Percentiles rank a stretch among this genome's conserved stretches.
phyloP scores from a whole-genome alignment of 192 early-diverging fungal genomes.

The Linnemannia hyalina region DNA sequence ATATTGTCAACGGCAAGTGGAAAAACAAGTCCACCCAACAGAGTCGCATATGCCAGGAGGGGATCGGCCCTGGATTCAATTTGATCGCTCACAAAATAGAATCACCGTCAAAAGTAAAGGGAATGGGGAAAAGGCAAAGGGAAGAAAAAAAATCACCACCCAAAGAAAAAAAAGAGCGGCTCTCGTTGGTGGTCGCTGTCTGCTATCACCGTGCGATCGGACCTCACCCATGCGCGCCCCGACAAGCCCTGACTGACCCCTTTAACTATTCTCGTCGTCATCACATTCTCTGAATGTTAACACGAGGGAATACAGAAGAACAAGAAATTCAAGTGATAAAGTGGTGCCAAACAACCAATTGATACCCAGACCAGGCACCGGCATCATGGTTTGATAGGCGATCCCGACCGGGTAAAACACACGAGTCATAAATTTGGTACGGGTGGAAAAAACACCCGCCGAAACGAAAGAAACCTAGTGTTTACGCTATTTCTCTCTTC shows the following conservation, averaged over 20 bases:
- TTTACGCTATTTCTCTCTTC: not conserved
- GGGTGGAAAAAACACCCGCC: not conserved
- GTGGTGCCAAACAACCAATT: not conserved
- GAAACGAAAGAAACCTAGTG: not conserved
- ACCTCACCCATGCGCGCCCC: constrained; percentile 13
- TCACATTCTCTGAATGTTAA: not conserved
- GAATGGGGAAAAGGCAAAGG: not conserved
- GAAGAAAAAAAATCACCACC: not conserved
- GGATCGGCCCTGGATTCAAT: constrained; percentile 36
- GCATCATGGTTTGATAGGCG: not conserved
- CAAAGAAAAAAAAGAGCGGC: not conserved
- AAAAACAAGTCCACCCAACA: not conserved
- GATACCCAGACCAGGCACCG: constrained; percentile 2
- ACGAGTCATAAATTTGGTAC: not conserved
- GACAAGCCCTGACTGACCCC: constrained; percentile 7
- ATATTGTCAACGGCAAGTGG: not conserved
- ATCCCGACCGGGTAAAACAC: not conserved
- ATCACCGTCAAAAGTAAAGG: constrained; percentile 1
- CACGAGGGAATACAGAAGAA: not conserved
- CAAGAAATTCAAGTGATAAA: not conserved
- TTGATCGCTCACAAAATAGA: constrained; percentile 41
- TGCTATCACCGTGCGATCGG: constrained; percentile 26
- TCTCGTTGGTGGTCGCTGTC: constrained; percentile 1
- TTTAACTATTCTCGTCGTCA: not conserved
- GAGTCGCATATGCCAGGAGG: constrained; percentile 1